A percentile compares a stretch with the other conserved stretches of the same genome.
These are phyloP conservation scores for Exophiala calicioides DNA, from an alignment of 2,329 filamentous ascomycete species.

Conservation along the genomic window DNA sequence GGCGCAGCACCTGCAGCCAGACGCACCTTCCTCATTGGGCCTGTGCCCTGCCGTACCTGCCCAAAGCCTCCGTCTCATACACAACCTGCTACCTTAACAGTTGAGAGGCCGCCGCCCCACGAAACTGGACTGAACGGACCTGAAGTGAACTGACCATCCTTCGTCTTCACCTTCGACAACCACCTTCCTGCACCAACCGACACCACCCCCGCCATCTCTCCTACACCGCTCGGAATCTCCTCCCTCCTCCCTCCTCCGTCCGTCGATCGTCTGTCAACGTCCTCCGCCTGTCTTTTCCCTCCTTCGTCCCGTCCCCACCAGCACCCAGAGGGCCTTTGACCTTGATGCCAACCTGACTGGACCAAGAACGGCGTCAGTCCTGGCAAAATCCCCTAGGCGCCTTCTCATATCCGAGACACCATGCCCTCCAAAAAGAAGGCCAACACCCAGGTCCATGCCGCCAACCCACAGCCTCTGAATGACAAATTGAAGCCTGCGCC, in stretches of 20 bases:
- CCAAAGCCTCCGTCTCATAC: too few species aligned
- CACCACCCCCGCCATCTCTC: not conserved
- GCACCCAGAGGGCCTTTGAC: conserved; percentile 15
- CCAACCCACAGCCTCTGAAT: conserved; percentile 17
- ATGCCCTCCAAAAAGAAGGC: conserved; percentile 33
- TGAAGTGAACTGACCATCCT: conserved; percentile 11
- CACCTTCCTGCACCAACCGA: conserved; percentile 8
- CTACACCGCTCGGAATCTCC: conserved; percentile 3
- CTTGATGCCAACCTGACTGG: conserved; percentile 22
- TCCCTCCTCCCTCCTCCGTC: conserved; percentile 2
- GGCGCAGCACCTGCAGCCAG: too few species aligned
- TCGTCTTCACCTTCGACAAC: conserved; percentile 14
- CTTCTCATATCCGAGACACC: conserved; percentile 7
- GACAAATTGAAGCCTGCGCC: conserved; percentile 19
- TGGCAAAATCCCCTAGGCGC: conserved; percentile 5
- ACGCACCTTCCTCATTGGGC: too few species aligned
- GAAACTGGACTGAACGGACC: conserved; percentile 11
- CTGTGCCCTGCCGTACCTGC: conserved; percentile 4
- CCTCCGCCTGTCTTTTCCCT: conserved; percentile 1
- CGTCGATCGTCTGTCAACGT: not conserved
- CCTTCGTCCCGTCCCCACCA: conserved; percentile 21
- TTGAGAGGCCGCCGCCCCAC: conserved; percentile 13
- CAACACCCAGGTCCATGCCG: conserved; percentile 18
- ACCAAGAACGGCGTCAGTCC: conserved; percentile 12
- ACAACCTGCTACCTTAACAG: conserved; percentile 7